phyloP scores from a whole-genome alignment of 2,329 filamentous ascomycete genomes.

The Laburnicola sp. region DNA sequence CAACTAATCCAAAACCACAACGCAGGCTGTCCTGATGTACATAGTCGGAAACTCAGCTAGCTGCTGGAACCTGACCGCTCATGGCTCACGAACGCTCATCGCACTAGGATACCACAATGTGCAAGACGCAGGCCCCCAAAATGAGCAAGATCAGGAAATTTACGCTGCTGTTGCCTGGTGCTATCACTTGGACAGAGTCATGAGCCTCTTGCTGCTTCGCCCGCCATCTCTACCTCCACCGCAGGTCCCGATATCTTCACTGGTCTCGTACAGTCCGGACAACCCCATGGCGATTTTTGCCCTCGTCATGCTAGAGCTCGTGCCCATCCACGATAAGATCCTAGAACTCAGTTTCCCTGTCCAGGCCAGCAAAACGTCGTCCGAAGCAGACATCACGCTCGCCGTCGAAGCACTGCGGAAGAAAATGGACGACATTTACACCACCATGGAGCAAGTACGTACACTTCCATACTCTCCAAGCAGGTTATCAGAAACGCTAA shows the following conservation, averaged over 20 bases:
- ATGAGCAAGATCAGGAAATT: conserved; percentile 31
- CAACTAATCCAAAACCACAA: too few species aligned
- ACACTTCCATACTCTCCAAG: neutral
- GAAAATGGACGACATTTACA: conserved; percentile 29
- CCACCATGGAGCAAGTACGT: conserved; percentile 28
- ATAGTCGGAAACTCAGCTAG: conserved; percentile 38
- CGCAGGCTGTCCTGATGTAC: conserved; percentile 37
- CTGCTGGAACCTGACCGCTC: conserved; percentile 37
- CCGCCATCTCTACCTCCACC: conserved; percentile 34
- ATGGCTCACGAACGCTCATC: conserved; percentile 37
- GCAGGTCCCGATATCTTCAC: conserved; percentile 26
- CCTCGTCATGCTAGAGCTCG: conserved; percentile 29
- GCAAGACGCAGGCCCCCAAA: conserved; percentile 16
- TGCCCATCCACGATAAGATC: conserved; percentile 34
- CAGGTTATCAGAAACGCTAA: too few species aligned
- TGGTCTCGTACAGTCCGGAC: conserved; percentile 26
- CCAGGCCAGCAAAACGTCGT: conserved; percentile 6
- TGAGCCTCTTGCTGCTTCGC: conserved; percentile 36
- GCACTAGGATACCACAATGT: conserved; percentile 38
- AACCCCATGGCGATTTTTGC: conserved; percentile 33
- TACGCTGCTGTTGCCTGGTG: conserved; percentile 35
- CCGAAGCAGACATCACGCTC: conserved; percentile 17
- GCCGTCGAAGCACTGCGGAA: conserved; percentile 27
- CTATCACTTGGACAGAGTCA: conserved; percentile 36
- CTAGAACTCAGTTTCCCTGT: conserved; percentile 29